Base-by-base conservation (phyloP, 768 basidiomycete species). In the Flagelloscypha sp. region DNA sequence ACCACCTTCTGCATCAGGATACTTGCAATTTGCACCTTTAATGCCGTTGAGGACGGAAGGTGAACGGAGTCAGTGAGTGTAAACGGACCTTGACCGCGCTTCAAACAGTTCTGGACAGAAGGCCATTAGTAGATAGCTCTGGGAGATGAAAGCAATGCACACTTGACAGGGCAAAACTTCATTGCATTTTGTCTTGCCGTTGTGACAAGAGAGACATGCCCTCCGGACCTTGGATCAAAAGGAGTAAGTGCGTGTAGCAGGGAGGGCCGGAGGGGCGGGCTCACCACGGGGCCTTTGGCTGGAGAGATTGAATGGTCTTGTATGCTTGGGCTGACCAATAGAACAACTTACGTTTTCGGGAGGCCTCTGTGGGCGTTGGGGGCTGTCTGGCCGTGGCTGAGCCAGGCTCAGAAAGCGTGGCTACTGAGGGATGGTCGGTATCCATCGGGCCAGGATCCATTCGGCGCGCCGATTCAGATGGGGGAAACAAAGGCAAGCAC, bases 131-230 rank as follows among this genome's bases (percentile, higher is more conserved):
- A n/a, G n/a, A n/a, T n/a, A 24, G 20, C 10, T 30, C 18, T 23
- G 38, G 27, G 18, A 37, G 28, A 27, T 27, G 13, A 35, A 9
- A 43, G 50, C 22, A 30, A 38, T 33, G 46, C 58, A 8, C 44
- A 81, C 83, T 74, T 85, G 84, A 58, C 84, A 87, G 6, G 84
- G 84, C 13, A 87, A 67, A 22, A 75, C 76, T 58, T 87, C 84
- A 47, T 81, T 84, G 48, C 84, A 87, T 47, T 84, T 65, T 9
- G 84, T 87, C 62, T 87, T 87, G 34, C 84, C 84, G 33, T 81
- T 65, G 56, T 87, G 84, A 58, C 84, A 87, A 10, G 84, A 79
- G 24, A 76, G 71, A 45, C 84, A 87, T 1, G 84, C 84, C 43
- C 84, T 69, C 44, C 84, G 74, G 36, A 85, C 84, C 59, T 87